Base-by-base conservation (phyloP, 2,329 filamentous ascomycete genomes). In the Paraconiothyrium brasiliense region DNA sequence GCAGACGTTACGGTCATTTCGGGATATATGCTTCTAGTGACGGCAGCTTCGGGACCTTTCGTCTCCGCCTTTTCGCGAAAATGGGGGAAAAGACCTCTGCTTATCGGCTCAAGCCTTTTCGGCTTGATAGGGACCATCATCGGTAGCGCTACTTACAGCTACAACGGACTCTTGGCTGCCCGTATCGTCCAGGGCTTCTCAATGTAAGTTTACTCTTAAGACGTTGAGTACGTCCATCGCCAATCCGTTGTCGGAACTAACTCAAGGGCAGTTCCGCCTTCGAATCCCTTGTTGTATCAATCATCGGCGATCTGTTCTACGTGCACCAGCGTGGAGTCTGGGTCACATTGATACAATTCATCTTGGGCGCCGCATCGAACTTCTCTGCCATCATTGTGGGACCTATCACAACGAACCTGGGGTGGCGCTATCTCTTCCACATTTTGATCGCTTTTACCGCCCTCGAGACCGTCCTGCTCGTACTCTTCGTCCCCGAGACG, bases 401-500 rank as follows among this genome's bases (percentile, higher is more conserved):
- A 3, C 73, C 75, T 9, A 78, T 79, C 41, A 68, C 72, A 27
- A 68, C 64, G 2, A 74, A 76, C 20, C 71, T 78, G 7, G 76
- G 77, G 32, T 79, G 76, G 77, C 69, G 68, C 47, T 79, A 77
- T 60, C 80, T 84, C 0, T 82, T 84, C 64, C 78, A 82, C 41
- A 82, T 84, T 61, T 81, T 83, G 32, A 79, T 80, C 54, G 81
- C 83, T 37, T 78, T 84, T 61, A 80, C 82, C 16, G 82, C 80
- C 1, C 63, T 81, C 2, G 73, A 84, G 54, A 72, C 81, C 20
- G 64, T 83, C 14, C 70, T 82, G 2, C 78, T 84, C 20, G 71
- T 83, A 57, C 75, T 85, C 49, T 81, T 85, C 58, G 83, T 85
- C 3, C 84, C 83, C 0, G 84, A 86, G 67, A 85, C 84, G 16